Evolutionary conservation across 441 rosid species (phyloP).

Genomic region (Arabidopsis lyrata): DNA sequence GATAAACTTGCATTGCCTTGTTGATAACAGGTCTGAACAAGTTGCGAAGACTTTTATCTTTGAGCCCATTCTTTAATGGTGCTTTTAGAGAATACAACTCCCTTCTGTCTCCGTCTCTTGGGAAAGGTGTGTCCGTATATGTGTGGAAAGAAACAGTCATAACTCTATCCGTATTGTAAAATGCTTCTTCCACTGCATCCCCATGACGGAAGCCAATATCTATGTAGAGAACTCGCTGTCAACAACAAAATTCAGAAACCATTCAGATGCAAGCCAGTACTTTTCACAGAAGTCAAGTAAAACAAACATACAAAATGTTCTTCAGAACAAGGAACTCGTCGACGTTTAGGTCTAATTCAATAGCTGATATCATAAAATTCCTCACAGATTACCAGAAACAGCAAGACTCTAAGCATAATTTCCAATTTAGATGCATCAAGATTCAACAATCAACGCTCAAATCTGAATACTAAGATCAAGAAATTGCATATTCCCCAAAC

Average conservation of each 20-base stretch:
- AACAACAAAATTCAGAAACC: slow-evolving; percentile 21
- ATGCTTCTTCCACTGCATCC: slow-evolving; percentile 90
- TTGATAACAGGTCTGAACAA: slow-evolving; percentile 70
- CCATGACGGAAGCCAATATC: slow-evolving; percentile 91
- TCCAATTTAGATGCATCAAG: neutral
- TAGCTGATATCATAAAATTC: neutral
- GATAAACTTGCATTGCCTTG: slow-evolving; percentile 81
- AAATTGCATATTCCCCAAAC: neutral
- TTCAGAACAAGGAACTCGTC: neutral
- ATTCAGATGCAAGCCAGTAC: slow-evolving; percentile 1
- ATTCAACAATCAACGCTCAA: neutral
- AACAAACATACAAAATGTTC: no score
- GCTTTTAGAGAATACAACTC: slow-evolving; percentile 80
- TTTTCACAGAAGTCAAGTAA: no score
- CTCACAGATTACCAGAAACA: neutral
- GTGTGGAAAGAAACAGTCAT: slow-evolving; percentile 89
- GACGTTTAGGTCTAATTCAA: neutral
- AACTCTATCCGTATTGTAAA: slow-evolving; percentile 85
- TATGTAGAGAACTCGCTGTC: slow-evolving; percentile 84
- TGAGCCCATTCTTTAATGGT: slow-evolving; percentile 73
- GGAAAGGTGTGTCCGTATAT: slow-evolving; percentile 57
- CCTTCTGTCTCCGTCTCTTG: slow-evolving; percentile 59
- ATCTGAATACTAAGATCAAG: neutral
- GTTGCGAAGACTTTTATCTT: slow-evolving; percentile 61
- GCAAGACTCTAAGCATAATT: neutral